These are phyloP conservation scores for Lactarius pseudohatsudake DNA, from an alignment of 768 basidiomycete genomes.

Conservation along the genomic window DNA sequence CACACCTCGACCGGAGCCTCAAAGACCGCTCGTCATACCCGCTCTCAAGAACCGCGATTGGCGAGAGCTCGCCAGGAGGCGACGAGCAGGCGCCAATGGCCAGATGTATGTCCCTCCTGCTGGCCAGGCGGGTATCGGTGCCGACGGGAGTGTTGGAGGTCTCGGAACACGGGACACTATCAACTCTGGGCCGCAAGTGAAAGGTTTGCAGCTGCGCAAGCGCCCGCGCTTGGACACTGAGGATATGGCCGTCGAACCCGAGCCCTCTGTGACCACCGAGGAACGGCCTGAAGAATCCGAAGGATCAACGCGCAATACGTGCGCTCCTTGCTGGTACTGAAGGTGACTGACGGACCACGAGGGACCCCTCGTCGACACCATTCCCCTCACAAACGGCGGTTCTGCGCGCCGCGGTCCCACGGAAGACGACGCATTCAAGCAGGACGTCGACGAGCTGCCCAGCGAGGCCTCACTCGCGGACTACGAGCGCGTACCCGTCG, in stretches of 20 bases:
- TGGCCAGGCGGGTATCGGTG: constrained; percentile 52
- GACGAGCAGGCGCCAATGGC: constrained; percentile 48
- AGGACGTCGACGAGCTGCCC: constrained; percentile 70
- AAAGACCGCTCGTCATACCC: constrained; percentile 80
- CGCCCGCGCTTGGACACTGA: constrained; percentile 32
- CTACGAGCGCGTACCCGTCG: constrained; percentile 56
- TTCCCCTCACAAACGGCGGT: constrained; percentile 42
- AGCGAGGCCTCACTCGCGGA: constrained; percentile 76
- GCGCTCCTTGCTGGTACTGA: constrained; percentile 64
- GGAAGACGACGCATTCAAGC: constrained; percentile 66
- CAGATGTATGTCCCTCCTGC: constrained; percentile 60
- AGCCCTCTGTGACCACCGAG: constrained; percentile 32
- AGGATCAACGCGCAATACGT: constrained; percentile 79
- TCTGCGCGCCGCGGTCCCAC: constrained; percentile 44
- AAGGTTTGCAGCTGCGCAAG: constrained; percentile 61
- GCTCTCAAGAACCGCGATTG: constrained; percentile 87
- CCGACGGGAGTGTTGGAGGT: constrained; percentile 75
- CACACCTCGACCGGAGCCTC: constrained; percentile 46
- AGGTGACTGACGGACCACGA: constrained; percentile 41
- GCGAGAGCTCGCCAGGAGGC: constrained; percentile 73
- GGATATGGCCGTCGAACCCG: constrained; percentile 32
- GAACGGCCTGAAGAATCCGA: constrained; percentile 53
- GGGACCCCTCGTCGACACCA: constrained; percentile 53
- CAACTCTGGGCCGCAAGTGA: constrained; percentile 54
- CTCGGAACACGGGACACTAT: constrained; percentile 73